Percentiles rank a stretch among this genome's conserved stretches.
These are phyloP conservation scores for Orobanche coerulescens DNA, from an alignment of 257 asterid species.

Conservation along the genomic window DNA sequence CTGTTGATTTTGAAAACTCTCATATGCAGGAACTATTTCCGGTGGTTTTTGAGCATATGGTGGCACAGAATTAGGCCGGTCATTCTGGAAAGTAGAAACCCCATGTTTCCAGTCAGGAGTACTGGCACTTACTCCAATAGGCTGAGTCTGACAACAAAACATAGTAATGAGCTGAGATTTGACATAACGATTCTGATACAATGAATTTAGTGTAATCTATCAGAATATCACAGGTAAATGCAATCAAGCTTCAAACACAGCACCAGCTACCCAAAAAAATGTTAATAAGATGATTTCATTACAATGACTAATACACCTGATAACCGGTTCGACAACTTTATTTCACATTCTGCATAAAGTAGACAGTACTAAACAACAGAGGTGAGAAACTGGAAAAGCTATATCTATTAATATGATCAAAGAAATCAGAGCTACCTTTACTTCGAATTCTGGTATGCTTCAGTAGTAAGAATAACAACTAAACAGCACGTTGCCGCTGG, in stretches of 20 bases:
- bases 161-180: constrained; percentile 24
- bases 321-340: neutral
- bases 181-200: constrained; percentile 21
- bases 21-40: constrained; percentile 36
- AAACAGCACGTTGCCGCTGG: neutral
- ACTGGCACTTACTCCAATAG: constrained; percentile 48
- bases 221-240: constrained; percentile 13
- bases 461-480: neutral
- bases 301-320: neutral
- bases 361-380: constrained; percentile 1
- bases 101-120: constrained; percentile 62
- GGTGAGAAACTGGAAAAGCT: constrained; percentile 7
- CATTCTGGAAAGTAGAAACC: constrained; percentile 49
- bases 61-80: constrained; percentile 40
- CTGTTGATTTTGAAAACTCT: constrained; percentile 46
- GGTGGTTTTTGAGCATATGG: constrained; percentile 43
- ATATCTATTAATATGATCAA: constrained; percentile 5
- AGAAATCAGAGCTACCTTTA: neutral
- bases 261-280: neutral
- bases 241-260: constrained; percentile 15
- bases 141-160: constrained; percentile 80
- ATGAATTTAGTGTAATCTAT: constrained; percentile 11
- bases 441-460: neutral
- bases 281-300: neutral
- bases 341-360: neutral